Percentiles rank a stretch among this genome's conserved stretches.
Conservation (phyloP, 495 filamentous ascomycete species). For the Choiromyces venosus region DNA sequence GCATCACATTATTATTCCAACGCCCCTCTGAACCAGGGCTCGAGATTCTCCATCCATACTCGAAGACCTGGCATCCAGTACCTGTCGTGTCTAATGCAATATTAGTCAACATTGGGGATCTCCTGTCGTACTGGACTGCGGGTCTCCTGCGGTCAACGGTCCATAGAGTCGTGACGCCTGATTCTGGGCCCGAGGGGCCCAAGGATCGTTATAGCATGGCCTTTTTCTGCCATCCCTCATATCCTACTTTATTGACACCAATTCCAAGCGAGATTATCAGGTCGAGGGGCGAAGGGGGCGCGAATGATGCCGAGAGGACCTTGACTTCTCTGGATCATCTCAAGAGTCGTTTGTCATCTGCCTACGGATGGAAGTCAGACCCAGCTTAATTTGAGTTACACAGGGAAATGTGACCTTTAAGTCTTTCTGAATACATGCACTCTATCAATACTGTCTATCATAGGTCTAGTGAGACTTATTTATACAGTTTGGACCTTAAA, state of each 20-base stretch:
- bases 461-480: not conserved
- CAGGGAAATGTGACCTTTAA: not conserved
- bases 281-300: constrained; percentile 42
- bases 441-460: not conserved
- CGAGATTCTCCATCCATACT: constrained; percentile 65
- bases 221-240: constrained; percentile 84
- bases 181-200: constrained; percentile 44
- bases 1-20: constrained; percentile 69
- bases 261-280: constrained; percentile 66
- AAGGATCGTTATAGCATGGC: constrained; percentile 78
- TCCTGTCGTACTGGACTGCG: constrained; percentile 86
- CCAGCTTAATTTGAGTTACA: not conserved
- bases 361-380: constrained; percentile 52
- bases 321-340: constrained; percentile 84
- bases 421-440: not conserved
- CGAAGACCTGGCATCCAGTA: constrained; percentile 54
- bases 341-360: constrained; percentile 64
- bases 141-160: constrained; percentile 78
- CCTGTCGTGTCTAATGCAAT: constrained; percentile 63
- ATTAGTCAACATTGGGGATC: constrained; percentile 85
- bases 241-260: constrained; percentile 60
- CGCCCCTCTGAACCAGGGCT: constrained; percentile 75
- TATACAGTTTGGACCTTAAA: not conserved
- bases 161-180: constrained; percentile 79
- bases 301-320: constrained; percentile 48